Evolutionary conservation across 352 stramenopile species (phyloP), one percentile per base, ranked within the genome.

Genomic region (Globisporangium megalacanthum): DNA sequence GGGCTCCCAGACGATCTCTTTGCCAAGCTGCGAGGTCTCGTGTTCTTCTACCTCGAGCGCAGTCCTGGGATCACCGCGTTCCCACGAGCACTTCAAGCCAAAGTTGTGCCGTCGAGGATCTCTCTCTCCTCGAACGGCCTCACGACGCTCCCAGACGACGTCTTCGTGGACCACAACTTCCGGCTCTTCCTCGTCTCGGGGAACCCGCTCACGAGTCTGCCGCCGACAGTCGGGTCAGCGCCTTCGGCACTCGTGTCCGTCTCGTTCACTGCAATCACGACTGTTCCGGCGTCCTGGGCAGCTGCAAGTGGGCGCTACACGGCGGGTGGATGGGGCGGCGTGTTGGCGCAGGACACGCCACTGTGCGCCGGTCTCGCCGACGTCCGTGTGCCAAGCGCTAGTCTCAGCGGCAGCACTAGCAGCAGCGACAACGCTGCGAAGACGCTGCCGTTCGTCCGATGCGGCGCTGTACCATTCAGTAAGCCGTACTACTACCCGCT

Each of bases 31-130:
- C 45, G 33, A 1, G 51, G 48, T 4, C 15, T 57, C 6, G 9
- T 50, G 3, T 20, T 42, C 3, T 59, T 65, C 10, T 29, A 52
- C n/a, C 56, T 58, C 41, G 57, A 64, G 58, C 25, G 56, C 37
- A 45, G 55, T 31, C 49, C 49, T 4, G 46, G 49, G 15, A 49
- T 69, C 14, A 52, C 48, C 17, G 35, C 44, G 29, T 39, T 65
- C 6, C 62, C 62, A 1, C 19, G 14, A 11, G 52, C 52, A 1
- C 47, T 57, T 0, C 13, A 37, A 6, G 8, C 8, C 13, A 11
- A 17, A 3, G 19, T 11, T 10, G 10, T n/a, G 14, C 33, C 22
- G 13, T 17, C 6, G 42, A 9, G 15, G 14, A 5, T 48, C 25
- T 29, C 25, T 6, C 14, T 58, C 19, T n/a, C 39, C 15, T 20